Evolutionary conservation across 2,329 filamentous ascomycete species (phyloP).

Genomic region (Raffaelea arxii): DNA sequence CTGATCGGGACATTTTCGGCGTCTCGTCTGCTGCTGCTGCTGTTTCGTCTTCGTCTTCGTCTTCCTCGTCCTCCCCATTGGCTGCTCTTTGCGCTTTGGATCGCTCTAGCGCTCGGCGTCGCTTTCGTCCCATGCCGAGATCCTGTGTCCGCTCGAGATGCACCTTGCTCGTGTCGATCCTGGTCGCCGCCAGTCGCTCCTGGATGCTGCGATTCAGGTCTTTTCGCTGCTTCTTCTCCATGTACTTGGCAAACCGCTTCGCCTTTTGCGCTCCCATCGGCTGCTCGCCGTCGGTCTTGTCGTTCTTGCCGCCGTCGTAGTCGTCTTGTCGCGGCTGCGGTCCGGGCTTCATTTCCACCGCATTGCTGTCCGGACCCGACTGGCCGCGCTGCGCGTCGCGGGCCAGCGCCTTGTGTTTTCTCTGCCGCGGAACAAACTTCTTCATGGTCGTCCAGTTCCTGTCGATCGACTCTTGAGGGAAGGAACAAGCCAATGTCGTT

Average conservation of each 20-base stretch:
- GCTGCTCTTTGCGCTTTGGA: slow-evolving; percentile 49
- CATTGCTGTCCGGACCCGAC: slow-evolving; percentile 42
- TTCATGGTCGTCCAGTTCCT: slow-evolving; percentile 9
- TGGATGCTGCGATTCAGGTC: slow-evolving; percentile 82
- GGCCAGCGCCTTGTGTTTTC: slow-evolving; percentile 60
- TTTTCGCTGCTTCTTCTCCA: slow-evolving; percentile 85
- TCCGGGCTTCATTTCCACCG: slow-evolving; percentile 39
- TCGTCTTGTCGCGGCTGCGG: slow-evolving; percentile 43
- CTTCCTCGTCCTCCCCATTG: slow-evolving; percentile 23
- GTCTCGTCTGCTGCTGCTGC: not conserved
- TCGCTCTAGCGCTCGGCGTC: slow-evolving; percentile 60
- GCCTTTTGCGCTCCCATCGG: slow-evolving; percentile 54
- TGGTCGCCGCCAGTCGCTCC: slow-evolving; percentile 68
- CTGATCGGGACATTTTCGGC: not conserved
- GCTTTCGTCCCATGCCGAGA: slow-evolving; percentile 63
- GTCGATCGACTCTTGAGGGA: slow-evolving; percentile 9
- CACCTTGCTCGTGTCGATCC: slow-evolving; percentile 76
- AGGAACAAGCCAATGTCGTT: not conserved
- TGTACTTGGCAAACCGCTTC: slow-evolving; percentile 58
- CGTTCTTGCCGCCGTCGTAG: slow-evolving; percentile 46
- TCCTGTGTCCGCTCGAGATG: slow-evolving; percentile 69
- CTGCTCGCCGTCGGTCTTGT: slow-evolving; percentile 17
- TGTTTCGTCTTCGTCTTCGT: slow-evolving; percentile 1
- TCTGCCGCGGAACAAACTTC: slow-evolving; percentile 52
- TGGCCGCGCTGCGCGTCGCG: slow-evolving; percentile 36